Conservation (phyloP, 2,329 filamentous ascomycete genomes). For the Drechslerella dactyloides region DNA sequence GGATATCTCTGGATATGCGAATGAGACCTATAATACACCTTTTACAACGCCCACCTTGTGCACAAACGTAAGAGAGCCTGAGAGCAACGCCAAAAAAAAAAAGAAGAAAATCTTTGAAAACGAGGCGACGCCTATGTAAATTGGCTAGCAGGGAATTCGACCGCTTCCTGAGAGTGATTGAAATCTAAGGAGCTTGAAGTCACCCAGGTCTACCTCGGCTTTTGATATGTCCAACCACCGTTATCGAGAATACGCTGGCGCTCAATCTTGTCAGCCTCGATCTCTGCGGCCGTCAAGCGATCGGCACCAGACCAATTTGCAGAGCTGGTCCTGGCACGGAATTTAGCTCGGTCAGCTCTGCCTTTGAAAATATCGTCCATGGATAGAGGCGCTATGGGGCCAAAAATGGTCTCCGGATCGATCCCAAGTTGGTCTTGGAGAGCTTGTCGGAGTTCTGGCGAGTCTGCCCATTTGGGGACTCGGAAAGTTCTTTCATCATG, state of each 20-base stretch:
- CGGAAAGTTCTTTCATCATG: constrained; percentile 67
- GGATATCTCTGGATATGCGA: background rate
- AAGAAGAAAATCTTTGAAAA: constrained; percentile 11
- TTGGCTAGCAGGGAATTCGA: background rate
- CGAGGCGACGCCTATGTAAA: background rate
- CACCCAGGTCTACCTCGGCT: constrained; percentile 59
- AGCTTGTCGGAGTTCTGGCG: constrained; percentile 77
- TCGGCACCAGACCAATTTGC: constrained; percentile 92
- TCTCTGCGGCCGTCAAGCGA: constrained; percentile 83
- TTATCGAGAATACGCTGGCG: constrained; percentile 80
- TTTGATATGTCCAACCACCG: constrained; percentile 81
- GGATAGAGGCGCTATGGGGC: constrained; percentile 81
- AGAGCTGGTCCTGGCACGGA: constrained; percentile 87
- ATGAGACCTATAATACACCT: background rate
- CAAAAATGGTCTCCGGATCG: constrained; percentile 85
- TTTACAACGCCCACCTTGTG: background rate
- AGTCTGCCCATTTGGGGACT: constrained; percentile 85
- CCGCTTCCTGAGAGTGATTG: background rate
- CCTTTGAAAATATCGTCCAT: constrained; percentile 97
- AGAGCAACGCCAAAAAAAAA: constrained; percentile 7
- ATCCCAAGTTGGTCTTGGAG: constrained; percentile 82
- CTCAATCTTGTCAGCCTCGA: constrained; percentile 77
- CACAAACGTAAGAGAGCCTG: background rate
- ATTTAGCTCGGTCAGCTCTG: constrained; percentile 73
- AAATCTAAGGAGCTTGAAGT: too few relatives aligned